These are phyloP conservation scores for Camelina neglecta DNA, from an alignment of 345 rosid species.

Conservation along the genomic window DNA sequence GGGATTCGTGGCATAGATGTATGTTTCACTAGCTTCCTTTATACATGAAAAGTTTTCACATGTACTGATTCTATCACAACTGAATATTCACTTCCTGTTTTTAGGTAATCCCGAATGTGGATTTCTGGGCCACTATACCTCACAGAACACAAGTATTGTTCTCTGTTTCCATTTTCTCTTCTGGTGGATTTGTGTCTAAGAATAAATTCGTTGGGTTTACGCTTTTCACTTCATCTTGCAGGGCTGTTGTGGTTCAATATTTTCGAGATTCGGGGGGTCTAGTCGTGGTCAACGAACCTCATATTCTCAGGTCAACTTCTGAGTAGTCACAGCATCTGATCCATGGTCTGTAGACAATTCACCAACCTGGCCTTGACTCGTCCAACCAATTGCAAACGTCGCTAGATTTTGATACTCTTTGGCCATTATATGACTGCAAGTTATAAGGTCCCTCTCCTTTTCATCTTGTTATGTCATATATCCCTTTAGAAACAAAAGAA, in stretches of 20 bases:
- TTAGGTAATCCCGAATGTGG: constrained; percentile 84
- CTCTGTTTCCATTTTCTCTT: constrained; percentile 11
- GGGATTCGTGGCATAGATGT: constrained; percentile 76
- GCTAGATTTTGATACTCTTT: constrained; percentile 4
- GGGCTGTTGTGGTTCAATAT: constrained; percentile 59
- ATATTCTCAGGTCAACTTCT: constrained; percentile 75
- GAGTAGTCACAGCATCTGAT: constrained; percentile 42
- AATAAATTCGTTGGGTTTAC: background rate
- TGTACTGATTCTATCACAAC: constrained; percentile 18
- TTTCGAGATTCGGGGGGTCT: constrained; percentile 63
- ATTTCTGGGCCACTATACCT: constrained; percentile 78
- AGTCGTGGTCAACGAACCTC: constrained; percentile 62
- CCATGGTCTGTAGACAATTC: constrained; percentile 16
- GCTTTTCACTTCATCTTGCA: constrained; percentile 47
- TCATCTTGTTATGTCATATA: constrained; percentile 14
- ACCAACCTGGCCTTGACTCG: constrained; percentile 4
- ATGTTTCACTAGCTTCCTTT: constrained; percentile 42
- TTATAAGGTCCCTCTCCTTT: constrained; percentile 22
- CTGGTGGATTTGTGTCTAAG: background rate
- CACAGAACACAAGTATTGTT: constrained; percentile 71
- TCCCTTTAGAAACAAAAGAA: constrained; percentile 24
- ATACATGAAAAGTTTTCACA: constrained; percentile 11
- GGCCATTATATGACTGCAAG: constrained; percentile 12
- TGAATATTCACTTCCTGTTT: constrained; percentile 10
- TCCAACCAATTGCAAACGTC: background rate